Conservation (phyloP, 768 basidiomycete genomes). For the Agaricus blazei region DNA sequence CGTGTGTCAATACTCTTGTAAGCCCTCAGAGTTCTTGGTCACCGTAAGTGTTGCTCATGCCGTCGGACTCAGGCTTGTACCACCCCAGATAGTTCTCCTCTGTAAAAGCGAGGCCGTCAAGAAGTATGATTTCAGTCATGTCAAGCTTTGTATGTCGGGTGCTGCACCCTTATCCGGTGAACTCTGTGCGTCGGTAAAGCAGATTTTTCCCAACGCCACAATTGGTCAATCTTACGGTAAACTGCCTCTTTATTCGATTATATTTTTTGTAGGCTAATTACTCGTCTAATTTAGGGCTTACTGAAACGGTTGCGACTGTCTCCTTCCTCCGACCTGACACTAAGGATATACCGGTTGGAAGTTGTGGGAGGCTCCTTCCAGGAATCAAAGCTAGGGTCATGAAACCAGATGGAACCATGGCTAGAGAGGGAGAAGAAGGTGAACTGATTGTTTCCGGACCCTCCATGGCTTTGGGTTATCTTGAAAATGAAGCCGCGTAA, state of each 20-base stretch:
- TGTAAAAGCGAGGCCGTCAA: slow-evolving; percentile 59
- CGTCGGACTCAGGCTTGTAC: slow-evolving; percentile 42
- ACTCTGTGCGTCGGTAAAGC: slow-evolving; percentile 37
- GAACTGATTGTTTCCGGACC: slow-evolving; percentile 60
- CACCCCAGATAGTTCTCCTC: slow-evolving; percentile 61
- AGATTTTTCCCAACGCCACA: slow-evolving; percentile 50
- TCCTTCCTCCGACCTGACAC: slow-evolving; percentile 37
- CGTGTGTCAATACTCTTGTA: slow-evolving; percentile 54
- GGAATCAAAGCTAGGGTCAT: slow-evolving; percentile 53
- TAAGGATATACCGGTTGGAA: slow-evolving; percentile 45
- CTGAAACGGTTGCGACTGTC: slow-evolving; percentile 56
- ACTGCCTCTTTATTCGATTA: neutral
- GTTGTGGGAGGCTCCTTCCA: slow-evolving; percentile 53
- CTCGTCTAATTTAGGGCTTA: slow-evolving; percentile 41
- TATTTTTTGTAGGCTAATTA: neutral
- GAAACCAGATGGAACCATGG: slow-evolving; percentile 52
- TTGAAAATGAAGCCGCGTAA: slow-evolving; percentile 56
- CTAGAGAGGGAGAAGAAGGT: slow-evolving; percentile 53
- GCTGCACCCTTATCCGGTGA: slow-evolving; percentile 63
- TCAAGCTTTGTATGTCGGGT: slow-evolving; percentile 52
- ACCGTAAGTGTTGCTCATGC: neutral
- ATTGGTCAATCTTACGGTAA: slow-evolving; percentile 64
- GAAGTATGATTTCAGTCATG: slow-evolving; percentile 43
- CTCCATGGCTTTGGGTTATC: slow-evolving; percentile 54
- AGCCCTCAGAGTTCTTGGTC: slow-evolving; percentile 12